Evolutionary conservation across 306 rosid genomes (phyloP).

Genomic region (Hippophae gyantsensis): DNA sequence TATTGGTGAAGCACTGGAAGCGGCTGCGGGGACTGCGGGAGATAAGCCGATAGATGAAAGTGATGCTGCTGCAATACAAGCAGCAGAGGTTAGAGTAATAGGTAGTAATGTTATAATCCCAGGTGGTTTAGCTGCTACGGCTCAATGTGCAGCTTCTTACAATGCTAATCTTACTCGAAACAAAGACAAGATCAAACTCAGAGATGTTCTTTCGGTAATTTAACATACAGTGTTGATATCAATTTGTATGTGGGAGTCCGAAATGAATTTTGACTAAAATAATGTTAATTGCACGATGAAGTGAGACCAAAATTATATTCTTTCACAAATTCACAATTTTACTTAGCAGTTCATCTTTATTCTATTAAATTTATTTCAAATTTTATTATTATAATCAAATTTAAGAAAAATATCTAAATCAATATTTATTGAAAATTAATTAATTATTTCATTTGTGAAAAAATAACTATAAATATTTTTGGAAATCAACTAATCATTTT

Average conservation of each 20-base stretch:
- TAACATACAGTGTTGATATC: neutral
- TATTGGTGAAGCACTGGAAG: slow-evolving; percentile 79
- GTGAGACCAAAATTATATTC: too few relatives aligned
- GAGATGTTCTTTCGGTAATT: slow-evolving; percentile 32
- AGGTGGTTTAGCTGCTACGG: slow-evolving; percentile 44
- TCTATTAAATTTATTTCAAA: too few relatives aligned
- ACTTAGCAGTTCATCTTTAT: too few relatives aligned
- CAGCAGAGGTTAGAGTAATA: slow-evolving; percentile 59
- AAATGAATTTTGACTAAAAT: too few relatives aligned
- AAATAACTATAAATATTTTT: too few relatives aligned
- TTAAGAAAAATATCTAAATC: too few relatives aligned
- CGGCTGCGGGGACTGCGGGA: slow-evolving; percentile 36
- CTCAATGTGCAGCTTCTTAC: slow-evolving; percentile 50
- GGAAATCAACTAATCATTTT: too few relatives aligned
- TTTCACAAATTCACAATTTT: too few relatives aligned
- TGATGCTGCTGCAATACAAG: slow-evolving; percentile 61
- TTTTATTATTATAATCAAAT: too few relatives aligned
- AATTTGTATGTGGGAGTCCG: neutral
- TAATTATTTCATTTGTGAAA: too few relatives aligned
- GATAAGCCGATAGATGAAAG: slow-evolving; percentile 47
- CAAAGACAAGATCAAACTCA: slow-evolving; percentile 47
- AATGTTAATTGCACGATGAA: too few relatives aligned
- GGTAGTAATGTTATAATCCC: slow-evolving; percentile 38
- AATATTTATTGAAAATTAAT: too few relatives aligned
- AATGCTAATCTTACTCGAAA: slow-evolving; percentile 28